Base-by-base conservation (phyloP, 257 asterid species). In the Penstemon newberryi region DNA sequence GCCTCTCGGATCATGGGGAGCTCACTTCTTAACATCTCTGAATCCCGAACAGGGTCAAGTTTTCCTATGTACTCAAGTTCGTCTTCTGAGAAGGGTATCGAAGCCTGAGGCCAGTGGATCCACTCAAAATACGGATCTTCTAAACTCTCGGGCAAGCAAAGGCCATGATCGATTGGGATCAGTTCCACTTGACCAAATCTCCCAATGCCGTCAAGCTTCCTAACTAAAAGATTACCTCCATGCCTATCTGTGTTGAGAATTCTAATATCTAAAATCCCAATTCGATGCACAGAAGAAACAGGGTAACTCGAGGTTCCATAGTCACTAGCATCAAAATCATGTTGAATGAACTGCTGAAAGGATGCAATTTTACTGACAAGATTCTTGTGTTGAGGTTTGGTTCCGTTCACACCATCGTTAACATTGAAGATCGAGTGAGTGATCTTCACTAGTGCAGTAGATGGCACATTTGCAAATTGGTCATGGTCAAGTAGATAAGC, bases 81-180 rank as follows among this genome's bases (percentile, higher is more conserved):
- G 25, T 90, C 97, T 1, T 88, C 97, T 9, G 97, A 87, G 78
- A 93, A 93, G 1, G 99, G 99, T 63, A 90, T 82, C 19, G 99
- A 88, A n/a, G 99, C 92, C 83, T 93, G 99, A 12, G 97, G 97
- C 99, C 99, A 93, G 76, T 93, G 97, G 41, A 90, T 92, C 98
- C 98, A 92, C 79, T 92, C 98, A 59, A 90, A 92, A 75, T 92
- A 92, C 2, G 98, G 98, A 73, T 92, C 98, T 79, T 92, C 98
- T 83, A 92, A 73, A 70, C 83, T 75, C 79, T 92, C 98, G 0
- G 98, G 98, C 84, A 92, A 75, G 85, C 97, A 90, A 25, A 92
- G 97, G 65, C 98, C 98, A 62, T 92, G 98, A 59, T 92, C 98
- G 39, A 92, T 92, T 45, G 98, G 98, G 55, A 85, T 84, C 60